Conservation (phyloP, 2,329 filamentous ascomycete genomes). For the Helotiales sp. region DNA sequence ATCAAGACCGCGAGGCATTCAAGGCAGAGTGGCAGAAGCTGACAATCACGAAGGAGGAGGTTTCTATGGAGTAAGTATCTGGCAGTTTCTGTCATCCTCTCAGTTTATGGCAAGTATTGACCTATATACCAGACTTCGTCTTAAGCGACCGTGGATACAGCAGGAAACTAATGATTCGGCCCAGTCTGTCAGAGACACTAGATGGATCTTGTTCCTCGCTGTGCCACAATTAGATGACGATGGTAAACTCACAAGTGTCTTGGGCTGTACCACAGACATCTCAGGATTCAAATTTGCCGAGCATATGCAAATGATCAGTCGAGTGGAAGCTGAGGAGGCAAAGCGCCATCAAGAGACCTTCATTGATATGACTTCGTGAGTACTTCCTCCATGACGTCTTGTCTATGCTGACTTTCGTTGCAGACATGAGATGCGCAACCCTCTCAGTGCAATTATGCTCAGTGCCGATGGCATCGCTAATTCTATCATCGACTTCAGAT, state of each 20-base stretch:
- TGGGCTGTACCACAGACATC: slow-evolving; percentile 77
- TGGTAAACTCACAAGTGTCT: slow-evolving; percentile 69
- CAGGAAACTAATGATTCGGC: slow-evolving; percentile 62
- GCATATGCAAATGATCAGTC: slow-evolving; percentile 74
- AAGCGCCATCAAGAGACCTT: slow-evolving; percentile 75
- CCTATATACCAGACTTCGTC: slow-evolving; percentile 36
- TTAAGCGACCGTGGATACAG: slow-evolving; percentile 62
- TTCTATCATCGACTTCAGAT: slow-evolving; percentile 47
- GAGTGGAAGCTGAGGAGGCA: slow-evolving; percentile 79
- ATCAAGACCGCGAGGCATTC: slow-evolving; percentile 65
- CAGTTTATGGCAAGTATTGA: neutral
- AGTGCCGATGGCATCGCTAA: slow-evolving; percentile 74
- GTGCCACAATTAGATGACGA: slow-evolving; percentile 68
- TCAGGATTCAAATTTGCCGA: slow-evolving; percentile 84
- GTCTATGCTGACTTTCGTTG: neutral
- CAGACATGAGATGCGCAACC: slow-evolving; percentile 76
- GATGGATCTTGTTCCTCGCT: slow-evolving; percentile 69
- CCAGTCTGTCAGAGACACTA: slow-evolving; percentile 60
- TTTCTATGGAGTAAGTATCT: slow-evolving; percentile 63
- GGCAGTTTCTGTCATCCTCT: neutral
- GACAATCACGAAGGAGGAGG: slow-evolving; percentile 68
- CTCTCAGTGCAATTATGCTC: slow-evolving; percentile 74
- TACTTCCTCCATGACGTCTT: neutral
- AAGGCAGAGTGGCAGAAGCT: slow-evolving; percentile 65
- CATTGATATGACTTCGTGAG: slow-evolving; percentile 67